Conservation (phyloP, 257 asterid species). For the Fraxinus pennsylvanica region DNA sequence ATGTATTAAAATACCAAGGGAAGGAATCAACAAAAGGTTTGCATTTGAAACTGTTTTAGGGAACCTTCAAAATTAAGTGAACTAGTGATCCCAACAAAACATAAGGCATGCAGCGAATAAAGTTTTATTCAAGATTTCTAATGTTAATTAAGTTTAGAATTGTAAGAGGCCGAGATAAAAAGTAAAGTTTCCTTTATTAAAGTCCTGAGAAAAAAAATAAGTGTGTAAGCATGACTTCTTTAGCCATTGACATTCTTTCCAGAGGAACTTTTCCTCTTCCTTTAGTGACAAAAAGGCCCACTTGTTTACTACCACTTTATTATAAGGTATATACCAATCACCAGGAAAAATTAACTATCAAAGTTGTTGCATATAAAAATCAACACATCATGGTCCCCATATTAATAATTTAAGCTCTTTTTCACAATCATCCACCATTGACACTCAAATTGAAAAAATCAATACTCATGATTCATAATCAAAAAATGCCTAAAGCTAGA, state of each 20-base stretch:
- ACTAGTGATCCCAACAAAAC: conserved; percentile 44
- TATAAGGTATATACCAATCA: conserved; percentile 42
- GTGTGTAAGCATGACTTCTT: conserved; percentile 24
- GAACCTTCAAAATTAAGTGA: conserved; percentile 27
- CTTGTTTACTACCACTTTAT: conserved; percentile 35
- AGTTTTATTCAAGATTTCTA: conserved; percentile 17
- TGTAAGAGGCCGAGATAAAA: conserved; percentile 32
- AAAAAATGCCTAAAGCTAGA: conserved; percentile 5
- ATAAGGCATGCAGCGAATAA: conserved; percentile 23
- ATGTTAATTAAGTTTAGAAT: conserved; percentile 14
- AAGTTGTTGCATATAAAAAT: conserved; percentile 22
- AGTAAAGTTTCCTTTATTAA: neutral
- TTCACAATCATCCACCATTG: conserved; percentile 18
- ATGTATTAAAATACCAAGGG: neutral
- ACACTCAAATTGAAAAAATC: conserved; percentile 13
- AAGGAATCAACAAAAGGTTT: neutral
- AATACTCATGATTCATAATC: conserved; percentile 10
- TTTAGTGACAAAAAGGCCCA: conserved; percentile 46
- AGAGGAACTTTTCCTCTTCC: conserved; percentile 37
- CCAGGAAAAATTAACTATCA: conserved; percentile 31
- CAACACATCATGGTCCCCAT: conserved; percentile 19
- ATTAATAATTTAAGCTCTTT: conserved; percentile 25
- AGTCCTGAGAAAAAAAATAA: conserved; percentile 28
- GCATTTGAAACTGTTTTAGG: neutral
- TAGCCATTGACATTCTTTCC: conserved; percentile 48